Conservation (phyloP, 306 rosid genomes). For the Glycine latifolia region DNA sequence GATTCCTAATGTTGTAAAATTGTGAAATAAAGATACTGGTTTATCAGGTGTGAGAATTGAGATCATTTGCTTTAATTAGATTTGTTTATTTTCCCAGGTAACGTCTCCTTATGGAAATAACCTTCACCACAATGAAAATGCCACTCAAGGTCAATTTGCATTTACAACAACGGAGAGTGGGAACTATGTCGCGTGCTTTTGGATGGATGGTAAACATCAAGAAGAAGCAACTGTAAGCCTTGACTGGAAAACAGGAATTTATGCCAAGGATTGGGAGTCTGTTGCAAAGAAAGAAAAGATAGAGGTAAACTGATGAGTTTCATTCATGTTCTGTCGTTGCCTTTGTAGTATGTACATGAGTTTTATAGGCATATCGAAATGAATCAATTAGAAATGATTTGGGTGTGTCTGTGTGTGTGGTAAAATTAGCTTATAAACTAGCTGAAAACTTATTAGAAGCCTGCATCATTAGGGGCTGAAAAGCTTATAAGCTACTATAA, state of each 20-base stretch:
- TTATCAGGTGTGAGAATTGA: neutral
- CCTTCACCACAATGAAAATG: constrained; percentile 58
- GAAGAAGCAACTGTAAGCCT: constrained; percentile 49
- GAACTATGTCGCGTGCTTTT: constrained; percentile 59
- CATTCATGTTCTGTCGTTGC: neutral
- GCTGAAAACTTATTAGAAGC: too few relatives aligned
- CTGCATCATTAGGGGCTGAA: too few relatives aligned
- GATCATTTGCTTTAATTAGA: neutral
- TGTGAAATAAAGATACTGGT: constrained; percentile 1
- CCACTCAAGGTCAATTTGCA: constrained; percentile 62
- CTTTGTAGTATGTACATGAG: neutral
- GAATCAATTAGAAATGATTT: too few relatives aligned
- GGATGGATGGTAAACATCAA: constrained; percentile 44
- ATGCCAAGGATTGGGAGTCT: constrained; percentile 61
- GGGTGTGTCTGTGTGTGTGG: too few relatives aligned
- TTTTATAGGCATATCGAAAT: too few relatives aligned
- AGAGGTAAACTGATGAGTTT: constrained; percentile 45
- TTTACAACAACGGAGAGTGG: constrained; percentile 62
- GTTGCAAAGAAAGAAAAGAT: constrained; percentile 64
- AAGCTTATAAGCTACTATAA: too few relatives aligned
- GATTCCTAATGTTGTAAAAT: constrained; percentile 13
- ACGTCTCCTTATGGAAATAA: constrained; percentile 61
- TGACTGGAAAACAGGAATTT: constrained; percentile 63
- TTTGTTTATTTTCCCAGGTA: constrained; percentile 46
- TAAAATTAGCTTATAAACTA: too few relatives aligned